Percentiles rank a stretch among this genome's conserved stretches.
Conservation (phyloP, 2,329 filamentous ascomycete species). For the Dactylonectria estremocensis region DNA sequence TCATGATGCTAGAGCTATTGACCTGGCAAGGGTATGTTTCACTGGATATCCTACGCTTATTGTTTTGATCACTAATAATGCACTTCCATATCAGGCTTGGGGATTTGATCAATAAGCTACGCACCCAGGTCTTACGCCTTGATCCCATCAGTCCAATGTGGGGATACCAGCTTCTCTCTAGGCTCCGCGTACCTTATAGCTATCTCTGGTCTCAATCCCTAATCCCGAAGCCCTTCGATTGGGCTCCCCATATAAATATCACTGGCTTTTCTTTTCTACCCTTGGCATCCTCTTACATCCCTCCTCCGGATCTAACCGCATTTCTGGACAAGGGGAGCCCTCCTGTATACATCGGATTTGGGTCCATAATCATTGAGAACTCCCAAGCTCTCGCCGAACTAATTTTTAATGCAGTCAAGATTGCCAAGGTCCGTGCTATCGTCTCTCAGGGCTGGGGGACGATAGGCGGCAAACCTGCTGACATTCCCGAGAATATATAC, state of each 20-base stretch:
- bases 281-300: conserved; percentile 66
- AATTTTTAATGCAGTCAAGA: conserved; percentile 72
- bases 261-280: conserved; percentile 75
- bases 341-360: conserved; percentile 78
- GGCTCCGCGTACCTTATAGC: conserved; percentile 75
- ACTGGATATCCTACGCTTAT: no score
- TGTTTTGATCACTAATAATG: no score
- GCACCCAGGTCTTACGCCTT: conserved; percentile 72
- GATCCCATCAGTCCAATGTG: conserved; percentile 77
- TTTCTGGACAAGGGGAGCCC: conserved; percentile 70
- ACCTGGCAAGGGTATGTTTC: conserved; percentile 78
- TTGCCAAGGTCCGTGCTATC: conserved; percentile 71
- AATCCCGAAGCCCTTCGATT: conserved; percentile 75
- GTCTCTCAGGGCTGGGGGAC: conserved; percentile 78
- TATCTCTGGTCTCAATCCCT: conserved; percentile 80
- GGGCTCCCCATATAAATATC: conserved; percentile 72
- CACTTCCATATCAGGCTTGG: no score
- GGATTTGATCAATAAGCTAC: conserved; percentile 80
- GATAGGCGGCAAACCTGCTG: conserved; percentile 62
- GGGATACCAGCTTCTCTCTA: conserved; percentile 76
- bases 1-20: conserved; percentile 75
- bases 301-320: conserved; percentile 65
- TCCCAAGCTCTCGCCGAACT: conserved; percentile 70
- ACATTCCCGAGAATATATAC: conserved; percentile 65
- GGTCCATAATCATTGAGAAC: conserved; percentile 76